A percentile compares a stretch with the other conserved stretches of the same genome.
Conservation (phyloP, 192 early-diverging fungal genomes). For the Backusella tarrabulga region DNA sequence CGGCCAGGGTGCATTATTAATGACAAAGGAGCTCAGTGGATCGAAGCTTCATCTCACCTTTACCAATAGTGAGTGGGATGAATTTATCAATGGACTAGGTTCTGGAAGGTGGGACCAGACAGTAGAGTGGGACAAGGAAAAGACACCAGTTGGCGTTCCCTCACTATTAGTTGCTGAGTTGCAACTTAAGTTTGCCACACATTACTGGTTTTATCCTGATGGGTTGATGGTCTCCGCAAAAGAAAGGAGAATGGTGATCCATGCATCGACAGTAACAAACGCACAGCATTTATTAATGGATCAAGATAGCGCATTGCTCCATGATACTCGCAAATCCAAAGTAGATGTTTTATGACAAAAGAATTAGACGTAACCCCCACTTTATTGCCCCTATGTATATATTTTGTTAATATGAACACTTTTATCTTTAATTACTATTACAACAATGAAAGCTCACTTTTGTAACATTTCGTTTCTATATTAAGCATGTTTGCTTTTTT, state of each 20-base stretch:
- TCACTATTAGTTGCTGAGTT: constrained; percentile 28
- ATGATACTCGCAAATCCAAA: neutral
- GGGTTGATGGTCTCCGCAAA: constrained; percentile 10
- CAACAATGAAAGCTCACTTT: neutral
- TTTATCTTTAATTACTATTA: neutral
- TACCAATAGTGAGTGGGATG: constrained; percentile 44
- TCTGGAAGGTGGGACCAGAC: constrained; percentile 26
- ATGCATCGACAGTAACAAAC: constrained; percentile 3
- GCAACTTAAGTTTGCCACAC: constrained; percentile 20
- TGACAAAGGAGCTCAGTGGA: constrained; percentile 50
- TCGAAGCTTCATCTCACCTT: constrained; percentile 46
- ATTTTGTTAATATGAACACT: neutral
- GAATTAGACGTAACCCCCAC: neutral
- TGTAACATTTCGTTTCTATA: neutral
- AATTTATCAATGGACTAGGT: constrained; percentile 30
- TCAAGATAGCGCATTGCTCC: neutral
- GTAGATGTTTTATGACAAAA: neutral
- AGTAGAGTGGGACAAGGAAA: constrained; percentile 17
- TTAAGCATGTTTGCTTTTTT: neutral
- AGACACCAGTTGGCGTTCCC: neutral
- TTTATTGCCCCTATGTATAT: constrained; percentile 1
- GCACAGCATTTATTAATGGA: neutral
- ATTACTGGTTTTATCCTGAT: constrained; percentile 26
- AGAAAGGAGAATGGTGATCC: neutral
- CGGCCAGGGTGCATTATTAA: constrained; percentile 43